Base-by-base conservation (phyloP, 2,329 filamentous ascomycete genomes). In the Iodosphaeria phyllophila region DNA sequence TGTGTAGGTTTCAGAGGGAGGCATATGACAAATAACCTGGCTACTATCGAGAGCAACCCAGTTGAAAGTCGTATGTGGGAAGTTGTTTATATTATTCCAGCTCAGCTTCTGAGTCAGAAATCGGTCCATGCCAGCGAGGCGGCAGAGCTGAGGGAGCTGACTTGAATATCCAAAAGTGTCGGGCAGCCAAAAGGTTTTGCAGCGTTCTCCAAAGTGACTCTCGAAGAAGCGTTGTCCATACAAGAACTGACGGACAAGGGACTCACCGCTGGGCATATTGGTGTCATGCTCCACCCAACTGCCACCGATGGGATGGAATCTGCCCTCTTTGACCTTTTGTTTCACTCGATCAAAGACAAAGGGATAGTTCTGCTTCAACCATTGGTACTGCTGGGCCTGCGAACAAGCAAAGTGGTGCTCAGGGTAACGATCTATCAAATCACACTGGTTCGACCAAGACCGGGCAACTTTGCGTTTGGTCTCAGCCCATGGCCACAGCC, bases 71-170 rank as follows among this genome's bases (percentile, higher is more conserved):
- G 89, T 95, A 45, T 95, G 89, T 0, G 89, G 89, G 54, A 95
- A 98, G 43, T 78, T 92, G 55, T 95, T 95, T 63, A 95, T 95
- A 47, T 95, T 95, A 58, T 95, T 95, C 89, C 89, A 98, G 58
- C 86, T 95, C 30, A 98, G 60, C 56, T 98, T 98, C 50, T 98
- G 89, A 0, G 89, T 98, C 42, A 98, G 76, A 58, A 98, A 98
- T 17, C 86, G 71, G 29, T 69, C 78, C 89, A 98, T 95, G 12
- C 83, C 86, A n/a, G 89, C 78, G 15, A 93, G 58, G 4, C 86
- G 76, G 45, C 83, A 95, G 20, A 98, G 59, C 44, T 98, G 89
- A 8, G 89, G 89, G 20, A 98, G 64, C 50, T 98, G 89, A 24
- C 76, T 77, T 0, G 84, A 93, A 52, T 98, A 98, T 9, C 89